Conservation (phyloP, 1,284 basidiomycete species). For the Mycosarcoma mackinlayi region DNA sequence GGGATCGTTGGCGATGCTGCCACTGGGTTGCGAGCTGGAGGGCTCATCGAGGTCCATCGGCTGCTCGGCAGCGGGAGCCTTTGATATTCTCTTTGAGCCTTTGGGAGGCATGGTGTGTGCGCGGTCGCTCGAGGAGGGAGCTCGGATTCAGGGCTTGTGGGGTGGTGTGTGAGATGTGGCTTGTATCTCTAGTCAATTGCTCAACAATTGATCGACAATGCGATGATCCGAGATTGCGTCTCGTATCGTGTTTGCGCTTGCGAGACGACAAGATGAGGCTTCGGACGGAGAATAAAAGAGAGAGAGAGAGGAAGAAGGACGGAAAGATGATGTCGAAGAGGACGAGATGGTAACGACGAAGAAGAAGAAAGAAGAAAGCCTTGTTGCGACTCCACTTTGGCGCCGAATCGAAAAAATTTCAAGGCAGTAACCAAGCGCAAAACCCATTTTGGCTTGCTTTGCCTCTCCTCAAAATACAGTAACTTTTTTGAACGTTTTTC, state of each 20-base stretch:
- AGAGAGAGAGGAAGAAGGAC: background rate
- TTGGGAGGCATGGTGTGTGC: constrained; percentile 36
- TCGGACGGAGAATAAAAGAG: too few species aligned
- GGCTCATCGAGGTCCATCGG: constrained; percentile 46
- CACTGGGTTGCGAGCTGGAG: constrained; percentile 27
- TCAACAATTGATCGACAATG: too few species aligned
- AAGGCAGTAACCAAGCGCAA: background rate
- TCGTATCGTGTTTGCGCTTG: too few species aligned
- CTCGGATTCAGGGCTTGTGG: too few species aligned
- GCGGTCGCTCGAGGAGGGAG: too few species aligned
- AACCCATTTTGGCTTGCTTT: too few species aligned
- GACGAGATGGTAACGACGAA: background rate
- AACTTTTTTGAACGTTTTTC: background rate
- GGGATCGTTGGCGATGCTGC: constrained; percentile 38
- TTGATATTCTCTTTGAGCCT: constrained; percentile 28
- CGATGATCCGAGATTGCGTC: too few species aligned
- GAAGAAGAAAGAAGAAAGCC: background rate
- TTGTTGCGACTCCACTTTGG: constrained; percentile 14
- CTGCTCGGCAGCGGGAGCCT: constrained; percentile 19
- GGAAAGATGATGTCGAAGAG: background rate
- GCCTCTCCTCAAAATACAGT: background rate
- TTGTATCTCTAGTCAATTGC: too few species aligned
- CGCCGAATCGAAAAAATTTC: constrained; percentile 2
- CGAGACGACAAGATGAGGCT: too few species aligned
- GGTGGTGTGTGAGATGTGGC: too few species aligned